phyloP scores from a whole-genome alignment of 1,284 basidiomycete species.

The Cystobasidiaceae sp. region DNA sequence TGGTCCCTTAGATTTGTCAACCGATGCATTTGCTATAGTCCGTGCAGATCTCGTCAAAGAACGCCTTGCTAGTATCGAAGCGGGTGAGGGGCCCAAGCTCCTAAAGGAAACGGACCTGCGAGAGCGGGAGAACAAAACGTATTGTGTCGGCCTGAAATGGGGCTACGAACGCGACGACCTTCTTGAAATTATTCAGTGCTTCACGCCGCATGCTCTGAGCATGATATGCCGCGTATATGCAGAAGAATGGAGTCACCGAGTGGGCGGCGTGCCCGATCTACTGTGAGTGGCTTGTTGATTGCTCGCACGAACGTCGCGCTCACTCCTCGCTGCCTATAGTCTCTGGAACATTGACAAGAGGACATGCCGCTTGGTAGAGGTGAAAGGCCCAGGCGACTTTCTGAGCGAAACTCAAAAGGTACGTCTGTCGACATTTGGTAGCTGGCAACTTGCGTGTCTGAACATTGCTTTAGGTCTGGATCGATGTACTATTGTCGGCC shows the following conservation, averaged over 20 bases:
- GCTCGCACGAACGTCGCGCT: too few relatives aligned
- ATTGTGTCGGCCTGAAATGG: conserved; percentile 87
- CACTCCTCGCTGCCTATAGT: conserved; percentile 42
- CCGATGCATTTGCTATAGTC: conserved; percentile 74
- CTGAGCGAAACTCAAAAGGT: conserved; percentile 90
- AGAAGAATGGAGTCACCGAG: conserved; percentile 78
- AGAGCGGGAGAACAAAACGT: conserved; percentile 65
- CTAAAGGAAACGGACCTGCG: conserved; percentile 61
- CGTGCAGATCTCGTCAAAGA: conserved; percentile 64
- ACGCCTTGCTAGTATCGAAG: conserved; percentile 61
- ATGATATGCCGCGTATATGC: conserved; percentile 76
- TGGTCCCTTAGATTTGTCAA: conserved; percentile 83
- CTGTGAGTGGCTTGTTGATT: conserved; percentile 50
- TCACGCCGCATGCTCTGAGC: conserved; percentile 64
- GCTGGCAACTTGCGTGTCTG: conserved; percentile 32
- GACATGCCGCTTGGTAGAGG: conserved; percentile 80
- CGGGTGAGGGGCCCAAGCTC: conserved; percentile 59
- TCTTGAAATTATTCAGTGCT: conserved; percentile 72
- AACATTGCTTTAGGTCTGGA: conserved; percentile 58
- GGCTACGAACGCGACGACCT: conserved; percentile 70
- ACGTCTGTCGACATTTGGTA: conserved; percentile 33
- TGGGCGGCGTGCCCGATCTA: conserved; percentile 84
- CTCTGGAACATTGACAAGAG: conserved; percentile 64
- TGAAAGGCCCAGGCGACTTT: conserved; percentile 88
- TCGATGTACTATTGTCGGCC: conserved; percentile 65